Percentiles rank a stretch among this genome's conserved stretches.
These are phyloP conservation scores for Cucumis melo DNA, from an alignment of 306 rosid genomes.

Conservation along the genomic window DNA sequence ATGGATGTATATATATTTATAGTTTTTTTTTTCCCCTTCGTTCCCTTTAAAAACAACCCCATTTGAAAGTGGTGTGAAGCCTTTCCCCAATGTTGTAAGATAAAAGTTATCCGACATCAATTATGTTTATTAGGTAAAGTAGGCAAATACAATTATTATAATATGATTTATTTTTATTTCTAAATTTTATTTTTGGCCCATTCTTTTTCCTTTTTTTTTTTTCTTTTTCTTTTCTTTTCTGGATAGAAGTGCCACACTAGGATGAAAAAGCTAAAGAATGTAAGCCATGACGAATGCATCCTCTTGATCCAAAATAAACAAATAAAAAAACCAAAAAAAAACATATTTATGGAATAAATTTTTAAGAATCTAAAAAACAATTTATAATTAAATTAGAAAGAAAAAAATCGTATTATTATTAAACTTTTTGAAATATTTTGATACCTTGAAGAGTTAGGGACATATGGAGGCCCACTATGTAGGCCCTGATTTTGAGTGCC, in stretches of 20 bases:
- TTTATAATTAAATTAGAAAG: too few relatives aligned
- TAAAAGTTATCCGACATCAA: conserved; percentile 25
- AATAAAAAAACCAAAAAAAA: too few relatives aligned
- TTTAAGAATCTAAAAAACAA: too few relatives aligned
- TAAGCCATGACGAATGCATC: conserved; percentile 10
- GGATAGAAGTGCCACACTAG: conserved; percentile 18
- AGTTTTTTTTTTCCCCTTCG: not conserved
- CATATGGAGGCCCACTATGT: conserved; percentile 18
- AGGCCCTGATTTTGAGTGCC: conserved; percentile 12
- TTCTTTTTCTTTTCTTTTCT: not conserved
- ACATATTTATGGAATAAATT: too few relatives aligned
- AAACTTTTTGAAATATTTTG: not conserved
- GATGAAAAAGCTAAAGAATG: not conserved
- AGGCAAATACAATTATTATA: conserved; percentile 12
- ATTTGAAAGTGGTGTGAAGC: conserved; percentile 18
- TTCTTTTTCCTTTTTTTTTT: not conserved
- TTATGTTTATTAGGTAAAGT: conserved; percentile 31
- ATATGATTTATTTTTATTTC: not conserved
- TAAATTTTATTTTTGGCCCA: not conserved
- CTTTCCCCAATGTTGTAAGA: conserved; percentile 9
- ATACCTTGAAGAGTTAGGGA: too few relatives aligned
- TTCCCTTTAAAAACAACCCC: not conserved
- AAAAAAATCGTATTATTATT: not conserved
- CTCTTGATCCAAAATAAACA: not conserved
- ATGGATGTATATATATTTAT: not conserved